These are phyloP conservation scores for Gardenia jasminoides DNA, from an alignment of 257 asterid genomes.

Conservation along the genomic window DNA sequence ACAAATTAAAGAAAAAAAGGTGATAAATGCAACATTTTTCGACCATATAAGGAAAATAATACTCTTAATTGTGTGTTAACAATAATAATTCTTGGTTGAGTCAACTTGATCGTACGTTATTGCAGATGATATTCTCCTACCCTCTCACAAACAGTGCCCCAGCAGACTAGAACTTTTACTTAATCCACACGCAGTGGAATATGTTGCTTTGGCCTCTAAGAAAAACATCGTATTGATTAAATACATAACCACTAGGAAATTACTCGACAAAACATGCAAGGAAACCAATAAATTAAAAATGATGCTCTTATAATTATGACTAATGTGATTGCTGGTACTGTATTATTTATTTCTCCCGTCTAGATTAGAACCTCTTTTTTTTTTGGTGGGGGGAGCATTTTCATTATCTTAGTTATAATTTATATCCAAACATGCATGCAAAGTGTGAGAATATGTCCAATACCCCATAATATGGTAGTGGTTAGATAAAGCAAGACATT, in stretches of 20 bases:
- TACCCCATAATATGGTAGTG: neutral
- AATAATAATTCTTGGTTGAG: too few relatives aligned
- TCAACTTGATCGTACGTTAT: neutral
- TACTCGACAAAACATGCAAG: neutral
- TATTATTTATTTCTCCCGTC: too few relatives aligned
- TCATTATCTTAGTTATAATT: too few relatives aligned
- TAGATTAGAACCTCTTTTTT: too few relatives aligned
- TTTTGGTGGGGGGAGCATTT: neutral
- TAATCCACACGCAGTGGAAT: neutral
- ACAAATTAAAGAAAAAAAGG: neutral
- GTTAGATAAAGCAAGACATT: neutral
- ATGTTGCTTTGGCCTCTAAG: too few relatives aligned
- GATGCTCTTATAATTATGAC: neutral
- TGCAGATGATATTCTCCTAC: too few relatives aligned
- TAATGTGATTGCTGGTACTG: too few relatives aligned
- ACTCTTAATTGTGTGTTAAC: neutral
- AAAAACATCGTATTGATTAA: too few relatives aligned
- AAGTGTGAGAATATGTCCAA: neutral
- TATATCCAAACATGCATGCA: neutral
- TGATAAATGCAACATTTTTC: neutral
- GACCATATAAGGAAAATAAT: neutral
- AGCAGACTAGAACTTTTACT: too few relatives aligned
- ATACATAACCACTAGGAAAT: too few relatives aligned
- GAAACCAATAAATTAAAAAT: neutral
- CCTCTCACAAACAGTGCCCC: neutral